Base-by-base conservation (phyloP, 805 yeast genomes). In the Priceomyces carsonii region DNA sequence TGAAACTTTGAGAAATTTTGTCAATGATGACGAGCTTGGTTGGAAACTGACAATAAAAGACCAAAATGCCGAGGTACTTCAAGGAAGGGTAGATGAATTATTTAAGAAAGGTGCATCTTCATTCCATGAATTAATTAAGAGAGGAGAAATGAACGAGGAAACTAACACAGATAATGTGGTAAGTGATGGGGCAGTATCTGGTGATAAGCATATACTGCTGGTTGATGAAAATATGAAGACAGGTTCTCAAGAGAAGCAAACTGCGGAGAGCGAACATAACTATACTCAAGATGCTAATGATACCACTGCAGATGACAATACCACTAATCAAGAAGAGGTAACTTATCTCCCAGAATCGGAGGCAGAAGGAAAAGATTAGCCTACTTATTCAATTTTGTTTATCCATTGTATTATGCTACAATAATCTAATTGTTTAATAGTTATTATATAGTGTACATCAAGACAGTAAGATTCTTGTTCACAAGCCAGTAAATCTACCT, bases 21-120 rank as follows among this genome's bases (percentile, higher is more conserved):
- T 80, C 26, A 69, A 78, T 27, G 78, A 82, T 23, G 71, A 67
- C 10, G 67, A 63, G 8, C 40, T 51, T 36, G 85, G 87, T 6
- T 78, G 85, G 79, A 73, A 68, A 29, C 64, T 61, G 35, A 61
- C 67, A 12, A 56, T 79, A 37, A 73, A 66, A 6, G 73, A 61
- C 18, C 62, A 62, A 16, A 66, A 59, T 15, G 52, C 64, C 8
- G 50, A 52, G 15, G 35, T 41, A 16, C 50, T 59, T 14, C 57
- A 60, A 6, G 56, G 62, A 27, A 61, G 52, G 25, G 49, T 66
- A 31, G 47, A 59, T 3, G 42, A 53, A 2, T 63, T 73, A 31
- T 49, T 68, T 26, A 59, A 61, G 13, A 49, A 64, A 16, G 80
- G 80, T 1, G 63, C 69, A 3, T 58, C 53, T 18, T 59, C 48